Conservation (phyloP, 768 basidiomycete species). For the Mycena belliarum region DNA sequence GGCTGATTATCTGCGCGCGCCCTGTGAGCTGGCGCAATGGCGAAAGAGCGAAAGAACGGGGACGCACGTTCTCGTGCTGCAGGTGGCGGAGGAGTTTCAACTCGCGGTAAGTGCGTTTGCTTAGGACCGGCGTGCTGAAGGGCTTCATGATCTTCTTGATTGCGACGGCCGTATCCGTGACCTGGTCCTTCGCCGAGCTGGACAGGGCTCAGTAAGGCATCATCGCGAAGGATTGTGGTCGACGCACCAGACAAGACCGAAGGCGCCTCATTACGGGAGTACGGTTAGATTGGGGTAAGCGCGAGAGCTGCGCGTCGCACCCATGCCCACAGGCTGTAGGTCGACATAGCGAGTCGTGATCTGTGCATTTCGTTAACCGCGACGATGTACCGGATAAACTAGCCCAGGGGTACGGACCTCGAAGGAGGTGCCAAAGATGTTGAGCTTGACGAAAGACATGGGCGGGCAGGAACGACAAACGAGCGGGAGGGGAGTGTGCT, state of each 20-base stretch:
- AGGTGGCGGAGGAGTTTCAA: slow-evolving; percentile 98
- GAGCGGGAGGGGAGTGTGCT: slow-evolving; percentile 10
- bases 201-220: not conserved
- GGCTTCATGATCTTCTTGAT: slow-evolving; percentile 99
- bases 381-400: no score
- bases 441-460: slow-evolving; percentile 97
- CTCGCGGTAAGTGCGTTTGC: slow-evolving; percentile 96
- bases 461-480: slow-evolving; percentile 6
- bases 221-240: slow-evolving; percentile 1
- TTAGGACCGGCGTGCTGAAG: slow-evolving; percentile 97
- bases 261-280: slow-evolving; percentile 67
- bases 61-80: slow-evolving; percentile 91
- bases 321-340: slow-evolving; percentile 99
- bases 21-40: slow-evolving; percentile 40
- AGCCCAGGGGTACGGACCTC: slow-evolving; percentile 75
- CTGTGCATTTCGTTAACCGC: no score
- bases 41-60: not conserved
- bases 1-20: slow-evolving; percentile 99
- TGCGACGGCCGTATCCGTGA: slow-evolving; percentile 90
- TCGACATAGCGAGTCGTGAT: slow-evolving; percentile 99
- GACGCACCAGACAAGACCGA: slow-evolving; percentile 94
- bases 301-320: slow-evolving; percentile 37
- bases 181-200: slow-evolving; percentile 93
- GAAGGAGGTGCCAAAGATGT: slow-evolving; percentile 98
- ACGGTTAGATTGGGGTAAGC: slow-evolving; percentile 14